A percentile compares a stretch with the other conserved stretches of the same genome.
Evolutionary conservation across 805 yeast species (phyloP).

Genomic region (Metschnikowia kunwiensis): DNA sequence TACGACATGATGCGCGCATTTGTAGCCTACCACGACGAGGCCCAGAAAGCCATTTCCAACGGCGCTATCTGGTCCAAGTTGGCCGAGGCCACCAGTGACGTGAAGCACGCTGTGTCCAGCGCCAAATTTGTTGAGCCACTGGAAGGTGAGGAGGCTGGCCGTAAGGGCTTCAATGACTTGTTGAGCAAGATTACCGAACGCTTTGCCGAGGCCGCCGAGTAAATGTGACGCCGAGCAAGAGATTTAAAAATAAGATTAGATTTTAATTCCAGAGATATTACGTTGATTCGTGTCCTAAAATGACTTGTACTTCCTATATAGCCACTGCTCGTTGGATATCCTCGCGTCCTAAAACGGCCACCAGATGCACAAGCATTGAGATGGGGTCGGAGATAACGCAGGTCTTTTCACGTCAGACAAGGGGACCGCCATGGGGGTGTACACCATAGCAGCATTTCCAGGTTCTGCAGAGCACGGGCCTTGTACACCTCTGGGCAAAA

Average conservation of each 20-base stretch:
- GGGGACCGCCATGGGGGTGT: slow-evolving; percentile 15
- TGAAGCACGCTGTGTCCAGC: slow-evolving; percentile 89
- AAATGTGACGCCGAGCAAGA: slow-evolving; percentile 18
- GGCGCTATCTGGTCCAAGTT: slow-evolving; percentile 96
- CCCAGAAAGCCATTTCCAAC: slow-evolving; percentile 91
- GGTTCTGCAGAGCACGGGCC: slow-evolving; percentile 9
- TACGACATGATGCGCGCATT: slow-evolving; percentile 97
- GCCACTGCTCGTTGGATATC: too few species aligned
- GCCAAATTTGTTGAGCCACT: slow-evolving; percentile 96
- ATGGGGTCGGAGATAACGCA: slow-evolving; percentile 1
- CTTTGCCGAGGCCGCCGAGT: slow-evolving; percentile 95
- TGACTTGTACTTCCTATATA: too few species aligned
- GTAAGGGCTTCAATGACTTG: slow-evolving; percentile 73
- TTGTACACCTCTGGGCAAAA: slow-evolving; percentile 12
- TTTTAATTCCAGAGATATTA: slow-evolving; percentile 5
- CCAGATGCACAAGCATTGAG: slow-evolving; percentile 9
- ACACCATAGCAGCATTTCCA: slow-evolving; percentile 6
- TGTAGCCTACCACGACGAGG: slow-evolving; percentile 89
- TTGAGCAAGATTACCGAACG: slow-evolving; percentile 75
- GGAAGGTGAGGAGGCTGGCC: slow-evolving; percentile 77
- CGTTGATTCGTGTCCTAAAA: not conserved
- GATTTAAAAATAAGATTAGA: slow-evolving; percentile 1
- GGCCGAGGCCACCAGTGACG: slow-evolving; percentile 83
- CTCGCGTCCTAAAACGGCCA: slow-evolving; percentile 8
- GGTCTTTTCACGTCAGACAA: slow-evolving; percentile 10